These are phyloP conservation scores for Spencermartinsiella europaea DNA, from an alignment of 805 yeast species.

Conservation along the genomic window DNA sequence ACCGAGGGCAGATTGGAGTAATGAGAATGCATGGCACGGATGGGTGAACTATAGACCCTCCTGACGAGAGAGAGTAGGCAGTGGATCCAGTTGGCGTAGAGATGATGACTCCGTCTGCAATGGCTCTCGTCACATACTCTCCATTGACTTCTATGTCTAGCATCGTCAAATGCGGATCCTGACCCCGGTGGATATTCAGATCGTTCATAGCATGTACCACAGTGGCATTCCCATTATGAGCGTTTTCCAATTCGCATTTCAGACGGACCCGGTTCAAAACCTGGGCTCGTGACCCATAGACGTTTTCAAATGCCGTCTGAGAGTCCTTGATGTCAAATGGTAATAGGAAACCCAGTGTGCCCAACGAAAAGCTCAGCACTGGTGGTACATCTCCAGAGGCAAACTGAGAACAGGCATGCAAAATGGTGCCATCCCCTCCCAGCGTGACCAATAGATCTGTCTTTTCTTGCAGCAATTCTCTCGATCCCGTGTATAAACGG, in stretches of 20 bases:
- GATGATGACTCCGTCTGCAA: constrained; percentile 83
- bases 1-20: constrained; percentile 90
- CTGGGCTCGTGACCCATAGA: constrained; percentile 61
- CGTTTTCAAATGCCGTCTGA: constrained; percentile 54
- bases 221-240: constrained; percentile 7
- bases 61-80: constrained; percentile 82
- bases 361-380: constrained; percentile 79
- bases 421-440: constrained; percentile 96
- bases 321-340: constrained; percentile 77
- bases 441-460: constrained; percentile 79
- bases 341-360: constrained; percentile 81
- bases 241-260: constrained; percentile 47
- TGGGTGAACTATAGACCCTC: constrained; percentile 92
- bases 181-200: constrained; percentile 80
- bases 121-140: constrained; percentile 78
- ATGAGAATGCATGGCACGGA: constrained; percentile 73
- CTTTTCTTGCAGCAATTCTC: constrained; percentile 46
- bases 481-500: constrained; percentile 12
- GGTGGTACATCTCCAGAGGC: constrained; percentile 71
- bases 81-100: constrained; percentile 95
- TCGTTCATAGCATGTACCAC: constrained; percentile 88
- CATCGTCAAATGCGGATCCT: constrained; percentile 76
- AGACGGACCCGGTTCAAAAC: constrained; percentile 74
- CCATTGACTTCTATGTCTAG: constrained; percentile 83
- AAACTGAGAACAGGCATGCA: constrained; percentile 77